Base-by-base conservation (phyloP, 768 basidiomycete genomes). In the Boletellus sp. region DNA sequence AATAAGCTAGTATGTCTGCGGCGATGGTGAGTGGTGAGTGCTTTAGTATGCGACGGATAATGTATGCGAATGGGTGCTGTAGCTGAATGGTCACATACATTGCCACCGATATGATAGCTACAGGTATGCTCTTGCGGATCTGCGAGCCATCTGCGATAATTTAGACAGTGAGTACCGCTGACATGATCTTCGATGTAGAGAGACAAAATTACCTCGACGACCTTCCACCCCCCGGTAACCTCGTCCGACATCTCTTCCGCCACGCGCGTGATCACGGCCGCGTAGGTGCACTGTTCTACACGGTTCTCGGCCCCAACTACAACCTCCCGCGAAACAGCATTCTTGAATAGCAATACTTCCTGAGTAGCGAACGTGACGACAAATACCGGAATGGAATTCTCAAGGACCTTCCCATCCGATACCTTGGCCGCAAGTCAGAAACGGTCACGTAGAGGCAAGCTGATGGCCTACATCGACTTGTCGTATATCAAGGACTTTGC, bases 151-250 rank as follows among this genome's bases (percentile, higher is more conserved):
- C 78, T 78, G 42, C 3, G 6, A 53, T 11, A 22, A n/a, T 17
- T 42, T n/a, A 39, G 32, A 44, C 22, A 15, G 22, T 51, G 37
- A 50, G 41, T 3, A 33, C n/a, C 20, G 7, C 23, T 23, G 11
- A 16, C 15, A 35, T 20, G 19, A 47, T 31, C 20, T 6, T 31
- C 2, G 20, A 35, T 32, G 36, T 22, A 24, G 35, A 15, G 16
- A n/a, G 28, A 4, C 13, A n/a, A 31, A 71, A 80, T 44, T 64
- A 94, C 93, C 84, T 98, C 95, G 23, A 97, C 79, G 45, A 98
- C 82, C 70, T 97, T 98, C 95, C 96, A 99, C 12, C 96, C 96
- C 37, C 91, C 94, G 0, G 96, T 99, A 39, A 96, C 76, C 67
- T 94, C 90, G 65, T 98, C 90, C 24, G 83, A 84, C 54, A 97